A percentile compares a stretch with the other conserved stretches of the same genome.
Evolutionary conservation across 768 basidiomycete genomes (phyloP).

Genomic region (Rhizopogon roseolus): DNA sequence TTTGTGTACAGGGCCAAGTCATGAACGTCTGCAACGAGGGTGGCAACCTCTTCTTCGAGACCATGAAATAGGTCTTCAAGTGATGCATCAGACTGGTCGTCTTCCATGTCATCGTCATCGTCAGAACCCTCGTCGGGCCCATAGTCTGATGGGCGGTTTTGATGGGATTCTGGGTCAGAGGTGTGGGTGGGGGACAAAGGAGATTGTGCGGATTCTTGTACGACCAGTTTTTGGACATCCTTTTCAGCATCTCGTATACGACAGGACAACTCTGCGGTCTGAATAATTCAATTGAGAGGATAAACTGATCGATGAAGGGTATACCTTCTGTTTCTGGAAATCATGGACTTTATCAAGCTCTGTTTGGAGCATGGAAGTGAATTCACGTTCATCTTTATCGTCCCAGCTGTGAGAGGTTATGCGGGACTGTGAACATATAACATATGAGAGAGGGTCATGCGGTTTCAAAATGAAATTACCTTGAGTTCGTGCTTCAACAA

Average conservation of each 20-base stretch:
- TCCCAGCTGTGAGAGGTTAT: conserved; percentile 64
- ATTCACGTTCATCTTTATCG: conserved; percentile 75
- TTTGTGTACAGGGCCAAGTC: conserved; percentile 93
- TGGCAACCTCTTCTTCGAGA: conserved; percentile 92
- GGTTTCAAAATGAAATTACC: conserved; percentile 30
- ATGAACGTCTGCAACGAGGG: conserved; percentile 88
- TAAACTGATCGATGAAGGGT: conserved; percentile 6
- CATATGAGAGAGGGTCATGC: neutral
- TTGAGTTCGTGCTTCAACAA: conserved; percentile 88
- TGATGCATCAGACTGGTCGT: conserved; percentile 60
- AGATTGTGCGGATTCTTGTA: conserved; percentile 36
- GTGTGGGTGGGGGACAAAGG: conserved; percentile 15
- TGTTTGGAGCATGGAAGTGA: conserved; percentile 69
- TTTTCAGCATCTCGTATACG: conserved; percentile 82
- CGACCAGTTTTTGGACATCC: conserved; percentile 74
- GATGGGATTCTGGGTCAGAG: conserved; percentile 57
- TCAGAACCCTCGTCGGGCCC: conserved; percentile 69
- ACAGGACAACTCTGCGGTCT: conserved; percentile 78
- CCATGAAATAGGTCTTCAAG: conserved; percentile 83
- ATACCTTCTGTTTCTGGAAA: conserved; percentile 87
- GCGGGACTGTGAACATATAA: conserved; percentile 30
- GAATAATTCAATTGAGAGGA: neutral
- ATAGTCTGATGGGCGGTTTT: conserved; percentile 35
- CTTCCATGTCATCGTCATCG: conserved; percentile 40
- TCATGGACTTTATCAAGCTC: conserved; percentile 94